Percentiles rank a stretch among this genome's conserved stretches.
Conservation (phyloP, 2,329 filamentous ascomycete species). For the Colletotrichum tabaci region DNA sequence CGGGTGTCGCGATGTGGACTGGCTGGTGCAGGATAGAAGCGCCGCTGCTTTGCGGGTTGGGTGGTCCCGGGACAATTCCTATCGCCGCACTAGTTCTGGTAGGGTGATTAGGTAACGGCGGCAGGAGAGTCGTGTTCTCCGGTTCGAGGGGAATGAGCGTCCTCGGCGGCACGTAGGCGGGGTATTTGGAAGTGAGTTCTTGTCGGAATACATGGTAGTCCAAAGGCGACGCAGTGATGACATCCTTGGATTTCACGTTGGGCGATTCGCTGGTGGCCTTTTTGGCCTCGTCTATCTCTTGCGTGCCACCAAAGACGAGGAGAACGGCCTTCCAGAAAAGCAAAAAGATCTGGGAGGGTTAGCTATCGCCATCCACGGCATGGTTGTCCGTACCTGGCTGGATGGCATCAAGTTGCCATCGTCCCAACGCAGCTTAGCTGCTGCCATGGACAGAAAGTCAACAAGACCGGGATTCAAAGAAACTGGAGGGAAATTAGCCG, state of each 20-base stretch:
- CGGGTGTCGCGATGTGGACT: conserved; percentile 98
- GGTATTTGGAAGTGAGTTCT: conserved; percentile 98
- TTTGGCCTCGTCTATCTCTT: conserved; percentile 82
- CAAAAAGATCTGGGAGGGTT: conserved; percentile 74
- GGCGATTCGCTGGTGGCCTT: conserved; percentile 75
- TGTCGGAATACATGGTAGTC: conserved; percentile 98
- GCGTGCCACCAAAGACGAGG: conserved; percentile 85
- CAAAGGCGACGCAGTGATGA: conserved; percentile 92
- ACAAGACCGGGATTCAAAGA: conserved; percentile 77
- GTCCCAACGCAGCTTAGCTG: conserved; percentile 81
- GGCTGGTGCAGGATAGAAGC: conserved; percentile 93
- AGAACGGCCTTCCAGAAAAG: conserved; percentile 94
- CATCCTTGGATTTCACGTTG: conserved; percentile 76
- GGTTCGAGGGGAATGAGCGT: conserved; percentile 87
- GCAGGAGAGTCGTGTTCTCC: conserved; percentile 91
- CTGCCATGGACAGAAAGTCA: conserved; percentile 79
- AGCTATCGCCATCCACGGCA: conserved; percentile 38
- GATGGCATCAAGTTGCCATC: conserved; percentile 74
- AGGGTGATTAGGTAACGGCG: conserved; percentile 84
- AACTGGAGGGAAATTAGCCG: conserved; percentile 55
- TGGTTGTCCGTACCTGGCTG: conserved; percentile 68
- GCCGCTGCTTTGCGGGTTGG: conserved; percentile 70
- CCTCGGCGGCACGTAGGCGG: conserved; percentile 91
- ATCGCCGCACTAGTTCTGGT: conserved; percentile 72
- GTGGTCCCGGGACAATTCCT: conserved; percentile 72